Evolutionary conservation across 2,329 filamentous ascomycete species (phyloP), one percentile per base, ranked within the genome.

Genomic region (Westerdykella aurantiaca): DNA sequence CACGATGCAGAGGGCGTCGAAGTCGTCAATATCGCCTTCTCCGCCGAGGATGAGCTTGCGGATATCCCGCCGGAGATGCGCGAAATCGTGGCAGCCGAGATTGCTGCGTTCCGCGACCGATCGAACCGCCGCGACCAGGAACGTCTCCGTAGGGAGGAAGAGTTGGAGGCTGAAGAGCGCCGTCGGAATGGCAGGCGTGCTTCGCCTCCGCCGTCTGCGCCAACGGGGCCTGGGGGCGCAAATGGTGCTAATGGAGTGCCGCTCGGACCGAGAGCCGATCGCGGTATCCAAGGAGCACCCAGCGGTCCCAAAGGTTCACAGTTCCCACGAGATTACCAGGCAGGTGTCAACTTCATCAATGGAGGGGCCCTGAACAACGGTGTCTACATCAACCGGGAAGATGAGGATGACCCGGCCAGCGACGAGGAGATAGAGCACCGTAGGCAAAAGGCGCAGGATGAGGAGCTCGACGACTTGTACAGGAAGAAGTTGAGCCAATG

Each of bases 61-160:
- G 93, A 98, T 58, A 96, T 98, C 38, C 93, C 93, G 0, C 85
- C 88, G 1, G 93, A 97, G 63, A 94, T 95, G 88, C 83, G 93
- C 18, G 93, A 95, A 63, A 90, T 88, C 0, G 93, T 98, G 13
- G 88, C 93, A 0, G 85, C 85, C 45, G 94, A 98, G 65, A 98
- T 98, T 58, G 83, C 88, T 0, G 87, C 90, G 0, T 98, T 98
- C 73, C 80, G 93, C 52, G 93, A 98, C 53, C 80, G 91, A 16
- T 96, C 91, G 55, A 95, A 83, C 47, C 82, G 86, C 48, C 79
- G 91, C 33, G 93, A 98, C 61, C 72, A 94, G 60, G 93, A 98
- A 67, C 85, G 93, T 3, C 71, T 95, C 31, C 83, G 83, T 60
- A 78, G 85, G 37, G 93, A 98, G 67, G 93, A 98, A 64, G 91